These are phyloP conservation scores for Candida sanyaensis DNA, from an alignment of 1,139 yeast genomes.

Conservation along the genomic window DNA sequence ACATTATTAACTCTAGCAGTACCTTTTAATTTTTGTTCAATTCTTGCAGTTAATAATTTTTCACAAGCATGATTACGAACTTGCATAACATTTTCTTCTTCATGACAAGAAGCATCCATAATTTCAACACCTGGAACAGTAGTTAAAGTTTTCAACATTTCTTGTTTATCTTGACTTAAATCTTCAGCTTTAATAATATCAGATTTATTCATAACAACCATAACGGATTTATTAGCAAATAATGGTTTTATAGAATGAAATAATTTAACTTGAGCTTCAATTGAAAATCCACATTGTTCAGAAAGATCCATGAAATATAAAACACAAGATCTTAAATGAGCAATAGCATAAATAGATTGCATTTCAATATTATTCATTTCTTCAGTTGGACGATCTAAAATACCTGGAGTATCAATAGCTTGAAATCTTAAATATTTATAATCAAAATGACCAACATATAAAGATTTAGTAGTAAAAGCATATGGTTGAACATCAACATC, in stretches of 20 bases:
- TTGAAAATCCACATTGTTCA: constrained; percentile 98
- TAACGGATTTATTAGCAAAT: constrained; percentile 93
- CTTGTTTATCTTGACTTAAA: constrained; percentile 74
- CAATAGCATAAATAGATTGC: constrained; percentile 98
- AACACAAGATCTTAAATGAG: constrained; percentile 95
- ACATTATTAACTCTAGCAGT: constrained; percentile 86
- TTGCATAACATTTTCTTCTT: constrained; percentile 93
- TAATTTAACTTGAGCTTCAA: constrained; percentile 95
- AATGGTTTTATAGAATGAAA: constrained; percentile 96
- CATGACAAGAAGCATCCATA: constrained; percentile 90
- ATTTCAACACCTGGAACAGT: constrained; percentile 83
- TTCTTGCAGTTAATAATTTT: constrained; percentile 89
- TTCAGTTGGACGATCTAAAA: constrained; percentile 96
- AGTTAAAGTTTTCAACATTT: constrained; percentile 61
- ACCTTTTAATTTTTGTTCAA: constrained; percentile 95
- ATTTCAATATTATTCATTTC: constrained; percentile 99
- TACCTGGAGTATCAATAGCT: constrained; percentile 99
- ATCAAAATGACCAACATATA: constrained; percentile 96
- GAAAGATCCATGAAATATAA: constrained; percentile 97
- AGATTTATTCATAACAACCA: constrained; percentile 93
- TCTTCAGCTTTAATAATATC: constrained; percentile 88
- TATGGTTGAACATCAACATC: constrained; percentile 99
- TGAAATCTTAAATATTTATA: constrained; percentile 96
- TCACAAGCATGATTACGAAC: constrained; percentile 98
- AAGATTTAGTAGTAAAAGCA: constrained; percentile 95